Evolutionary conservation across 495 filamentous ascomycete genomes (phyloP).

Genomic region (Penicillium riverlandense): DNA sequence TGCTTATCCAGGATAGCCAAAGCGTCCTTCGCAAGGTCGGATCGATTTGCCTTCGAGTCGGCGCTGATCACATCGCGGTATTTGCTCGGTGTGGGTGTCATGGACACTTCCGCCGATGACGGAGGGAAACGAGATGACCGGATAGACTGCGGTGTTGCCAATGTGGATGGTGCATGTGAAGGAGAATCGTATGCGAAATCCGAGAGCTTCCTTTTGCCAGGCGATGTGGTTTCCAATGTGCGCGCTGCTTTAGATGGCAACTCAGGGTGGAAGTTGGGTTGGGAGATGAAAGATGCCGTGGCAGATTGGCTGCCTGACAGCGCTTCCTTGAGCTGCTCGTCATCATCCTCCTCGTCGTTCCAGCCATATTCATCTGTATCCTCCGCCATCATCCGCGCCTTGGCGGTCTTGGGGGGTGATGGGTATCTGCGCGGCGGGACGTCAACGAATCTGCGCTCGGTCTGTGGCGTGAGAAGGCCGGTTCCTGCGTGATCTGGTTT

Average conservation of each 20-base stretch:
- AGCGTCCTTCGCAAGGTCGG: conserved; percentile 44
- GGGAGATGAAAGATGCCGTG: conserved; percentile 10
- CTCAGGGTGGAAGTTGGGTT: conserved; percentile 13
- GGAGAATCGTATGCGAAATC: conserved; percentile 13
- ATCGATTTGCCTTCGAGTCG: conserved; percentile 24
- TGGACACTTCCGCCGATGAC: conserved; percentile 24
- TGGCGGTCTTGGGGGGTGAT: conserved; percentile 26
- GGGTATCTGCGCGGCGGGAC: conserved; percentile 10
- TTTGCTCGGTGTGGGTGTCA: conserved; percentile 45
- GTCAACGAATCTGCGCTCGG: conserved; percentile 14
- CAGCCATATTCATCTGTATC: conserved; percentile 40
- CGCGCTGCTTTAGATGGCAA: conserved; percentile 31
- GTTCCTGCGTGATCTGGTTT: conserved; percentile 5
- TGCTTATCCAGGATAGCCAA: conserved; percentile 43
- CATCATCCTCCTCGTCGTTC: conserved; percentile 35
- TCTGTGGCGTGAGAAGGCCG: conserved; percentile 32
- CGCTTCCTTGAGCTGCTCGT: conserved; percentile 10
- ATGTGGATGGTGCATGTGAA: conserved; percentile 4
- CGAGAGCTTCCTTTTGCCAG: conserved; percentile 44
- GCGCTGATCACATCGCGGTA: conserved; percentile 30
- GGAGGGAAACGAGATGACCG: conserved; percentile 17
- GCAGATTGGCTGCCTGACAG: conserved; percentile 3
- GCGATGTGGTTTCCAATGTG: conserved; percentile 38
- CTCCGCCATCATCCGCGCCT: conserved; percentile 33
- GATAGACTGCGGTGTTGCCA: conserved; percentile 16